Evolutionary conservation across 1,139 yeast species (phyloP), one percentile per base, ranked within the genome.

Genomic region (Diutina mesorugosa): DNA sequence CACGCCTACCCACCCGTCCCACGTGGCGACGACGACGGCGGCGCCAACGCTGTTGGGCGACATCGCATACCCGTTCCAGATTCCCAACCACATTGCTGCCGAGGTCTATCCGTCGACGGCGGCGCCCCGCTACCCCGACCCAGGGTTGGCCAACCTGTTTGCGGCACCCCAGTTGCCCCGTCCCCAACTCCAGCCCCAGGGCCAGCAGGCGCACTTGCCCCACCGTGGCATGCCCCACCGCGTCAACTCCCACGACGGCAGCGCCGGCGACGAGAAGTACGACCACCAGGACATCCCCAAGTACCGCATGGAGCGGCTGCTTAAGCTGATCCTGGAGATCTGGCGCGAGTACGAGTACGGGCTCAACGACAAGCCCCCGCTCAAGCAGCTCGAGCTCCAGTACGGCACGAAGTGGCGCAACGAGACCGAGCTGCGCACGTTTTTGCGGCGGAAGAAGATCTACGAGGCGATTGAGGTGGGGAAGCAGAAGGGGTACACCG

Each of bases 401-500:
- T 51, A 35, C 47, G 32, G 32, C 16, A 38, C 54, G 35, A 35
- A 38, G n/a, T 51, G 54, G 54, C 46, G 54, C 21, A 38, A 51
- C 35, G 47, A 51, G n/a, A 51, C 54, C n/a, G 77, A 72, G 58
- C 69, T 70, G 57, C 63, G 77, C 48, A 73, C 77, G 1, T 73
- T 71, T 61, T 65, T 72, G 47, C 60, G 77, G 56, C 62, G 77
- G 47, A 71, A 71, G 60, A 71, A 70, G 60, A 72, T 73, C 54
- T 73, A 72, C 61, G 73, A 69, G 56, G 77, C 76, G 4, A 69
- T 73, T 54, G 76, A 73, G 61, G 62, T 61, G 9, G 77, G 77
- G 8, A 70, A 64, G 58, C 62, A 62, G 21, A 67, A 67, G 59
- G 78, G 78, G 2, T 65, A 66, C 58, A 59, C 63, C 30, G 78